Percentiles rank a stretch among this genome's conserved stretches.
These are phyloP conservation scores for Coemansia erecta DNA, from an alignment of 192 early-diverging fungal species.

Conservation along the genomic window DNA sequence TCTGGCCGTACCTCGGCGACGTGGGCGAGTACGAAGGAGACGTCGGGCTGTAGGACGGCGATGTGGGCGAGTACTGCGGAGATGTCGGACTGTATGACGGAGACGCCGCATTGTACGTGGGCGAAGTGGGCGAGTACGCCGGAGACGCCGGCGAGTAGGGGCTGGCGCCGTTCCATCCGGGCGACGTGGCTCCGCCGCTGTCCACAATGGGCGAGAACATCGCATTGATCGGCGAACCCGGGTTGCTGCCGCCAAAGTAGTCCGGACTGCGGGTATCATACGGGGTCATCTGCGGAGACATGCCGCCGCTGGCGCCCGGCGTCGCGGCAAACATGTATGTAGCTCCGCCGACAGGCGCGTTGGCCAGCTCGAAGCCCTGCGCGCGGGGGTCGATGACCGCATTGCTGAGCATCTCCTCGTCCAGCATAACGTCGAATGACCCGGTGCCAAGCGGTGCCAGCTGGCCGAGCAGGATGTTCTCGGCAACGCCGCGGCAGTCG, in stretches of 20 bases:
- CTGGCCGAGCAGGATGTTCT: slow-evolving; percentile 97
- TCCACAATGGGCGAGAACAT: slow-evolving; percentile 84
- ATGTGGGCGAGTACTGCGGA: slow-evolving; percentile 65
- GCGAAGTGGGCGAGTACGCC: slow-evolving; percentile 69
- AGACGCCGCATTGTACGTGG: slow-evolving; percentile 68
- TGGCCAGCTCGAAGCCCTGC: slow-evolving; percentile 55
- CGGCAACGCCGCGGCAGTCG: slow-evolving; percentile 94
- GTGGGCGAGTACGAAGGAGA: slow-evolving; percentile 60
- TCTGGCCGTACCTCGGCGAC: slow-evolving; percentile 64
- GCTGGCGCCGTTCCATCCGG: slow-evolving; percentile 58
- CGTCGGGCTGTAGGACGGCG: slow-evolving; percentile 63
- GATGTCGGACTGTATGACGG: slow-evolving; percentile 71
- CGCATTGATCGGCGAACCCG: slow-evolving; percentile 71
- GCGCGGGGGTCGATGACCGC: slow-evolving; percentile 59
- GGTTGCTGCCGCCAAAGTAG: slow-evolving; percentile 57
- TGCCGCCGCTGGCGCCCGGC: slow-evolving; percentile 58
- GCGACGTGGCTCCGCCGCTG: slow-evolving; percentile 71
- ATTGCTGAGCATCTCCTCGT: slow-evolving; percentile 85
- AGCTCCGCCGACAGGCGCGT: slow-evolving; percentile 52
- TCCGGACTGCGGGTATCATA: slow-evolving; percentile 72
- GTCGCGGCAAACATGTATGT: slow-evolving; percentile 56
- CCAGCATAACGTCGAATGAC: slow-evolving; percentile 88
- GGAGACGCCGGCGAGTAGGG: slow-evolving; percentile 58
- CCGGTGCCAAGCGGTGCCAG: slow-evolving; percentile 95
- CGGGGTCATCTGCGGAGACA: slow-evolving; percentile 79